Evolutionary conservation across 371 early-diverging fungal species (phyloP).

Genomic region (Vavraia culicis): DNA sequence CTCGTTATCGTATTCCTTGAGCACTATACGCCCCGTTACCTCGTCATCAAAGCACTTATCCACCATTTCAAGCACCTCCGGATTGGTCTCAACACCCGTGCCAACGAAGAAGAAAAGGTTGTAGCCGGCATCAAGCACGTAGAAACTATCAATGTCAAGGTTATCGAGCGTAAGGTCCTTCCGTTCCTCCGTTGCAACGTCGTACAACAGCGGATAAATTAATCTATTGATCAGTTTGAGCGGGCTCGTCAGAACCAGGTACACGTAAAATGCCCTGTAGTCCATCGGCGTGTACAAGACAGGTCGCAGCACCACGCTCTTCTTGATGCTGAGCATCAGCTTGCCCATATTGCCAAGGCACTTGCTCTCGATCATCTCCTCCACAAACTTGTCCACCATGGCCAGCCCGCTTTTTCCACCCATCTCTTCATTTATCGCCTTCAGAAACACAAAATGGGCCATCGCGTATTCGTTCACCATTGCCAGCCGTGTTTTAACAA

Average conservation of each 20-base stretch:
- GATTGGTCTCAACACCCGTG: background rate
- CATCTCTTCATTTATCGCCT: constrained; percentile 24
- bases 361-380: constrained; percentile 8
- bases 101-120: constrained; percentile 34
- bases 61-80: no score
- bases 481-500: no score
- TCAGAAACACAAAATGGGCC: constrained; percentile 9
- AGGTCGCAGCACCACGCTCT: constrained; percentile 31
- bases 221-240: constrained; percentile 25
- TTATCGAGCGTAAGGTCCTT: constrained; percentile 16
- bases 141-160: constrained; percentile 23
- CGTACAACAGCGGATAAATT: constrained; percentile 27
- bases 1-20: no score
- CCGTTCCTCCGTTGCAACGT: constrained; percentile 5
- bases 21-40: no score
- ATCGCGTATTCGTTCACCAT: constrained; percentile 20
- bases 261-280: constrained; percentile 33
- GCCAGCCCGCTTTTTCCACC: constrained; percentile 15
- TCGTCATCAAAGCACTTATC: no score
- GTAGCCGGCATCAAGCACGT: constrained; percentile 35
- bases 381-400: constrained; percentile 9
- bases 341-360: no score
- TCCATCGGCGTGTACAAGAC: constrained; percentile 17
- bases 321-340: constrained; percentile 8
- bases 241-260: constrained; percentile 22